Conservation (phyloP, 331 rosid species). For the Quercus phellos region DNA sequence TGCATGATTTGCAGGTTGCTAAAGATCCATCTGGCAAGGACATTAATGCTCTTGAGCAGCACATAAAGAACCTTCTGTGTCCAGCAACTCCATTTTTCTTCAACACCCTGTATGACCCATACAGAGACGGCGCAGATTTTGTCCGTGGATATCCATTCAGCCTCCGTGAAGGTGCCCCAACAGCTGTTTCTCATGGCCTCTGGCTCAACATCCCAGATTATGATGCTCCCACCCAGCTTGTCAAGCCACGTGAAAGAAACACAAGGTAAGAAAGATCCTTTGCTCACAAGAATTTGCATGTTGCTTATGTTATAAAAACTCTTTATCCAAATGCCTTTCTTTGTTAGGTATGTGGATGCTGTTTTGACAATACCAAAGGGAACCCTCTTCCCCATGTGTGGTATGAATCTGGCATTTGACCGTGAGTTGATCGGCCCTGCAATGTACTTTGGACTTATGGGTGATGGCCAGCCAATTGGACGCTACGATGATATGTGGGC, state of each 20-base stretch:
- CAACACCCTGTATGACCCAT: constrained; percentile 68
- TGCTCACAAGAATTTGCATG: neutral
- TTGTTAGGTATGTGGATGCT: constrained; percentile 54
- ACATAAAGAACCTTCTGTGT: constrained; percentile 44
- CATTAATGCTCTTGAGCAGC: constrained; percentile 56
- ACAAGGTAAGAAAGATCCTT: constrained; percentile 30
- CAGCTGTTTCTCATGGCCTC: constrained; percentile 67
- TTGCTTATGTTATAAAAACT: neutral
- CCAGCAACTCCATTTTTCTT: constrained; percentile 68
- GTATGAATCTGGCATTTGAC: constrained; percentile 67
- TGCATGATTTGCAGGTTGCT: constrained; percentile 41
- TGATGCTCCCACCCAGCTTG: constrained; percentile 76
- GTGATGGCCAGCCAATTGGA: constrained; percentile 65
- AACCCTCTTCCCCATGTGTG: constrained; percentile 66
- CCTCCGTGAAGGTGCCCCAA: constrained; percentile 58
- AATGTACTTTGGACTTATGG: constrained; percentile 72
- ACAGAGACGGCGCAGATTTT: constrained; percentile 56
- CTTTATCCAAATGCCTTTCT: neutral
- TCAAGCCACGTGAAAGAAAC: constrained; percentile 63
- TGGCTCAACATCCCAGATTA: constrained; percentile 72
- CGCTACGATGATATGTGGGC: constrained; percentile 77
- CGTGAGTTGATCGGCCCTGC: constrained; percentile 63
- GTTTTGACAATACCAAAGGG: constrained; percentile 54
- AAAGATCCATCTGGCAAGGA: constrained; percentile 59
- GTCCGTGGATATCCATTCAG: constrained; percentile 71